phyloP scores from a whole-genome alignment of 257 asterid species.

The Thymus mandschuricus region DNA sequence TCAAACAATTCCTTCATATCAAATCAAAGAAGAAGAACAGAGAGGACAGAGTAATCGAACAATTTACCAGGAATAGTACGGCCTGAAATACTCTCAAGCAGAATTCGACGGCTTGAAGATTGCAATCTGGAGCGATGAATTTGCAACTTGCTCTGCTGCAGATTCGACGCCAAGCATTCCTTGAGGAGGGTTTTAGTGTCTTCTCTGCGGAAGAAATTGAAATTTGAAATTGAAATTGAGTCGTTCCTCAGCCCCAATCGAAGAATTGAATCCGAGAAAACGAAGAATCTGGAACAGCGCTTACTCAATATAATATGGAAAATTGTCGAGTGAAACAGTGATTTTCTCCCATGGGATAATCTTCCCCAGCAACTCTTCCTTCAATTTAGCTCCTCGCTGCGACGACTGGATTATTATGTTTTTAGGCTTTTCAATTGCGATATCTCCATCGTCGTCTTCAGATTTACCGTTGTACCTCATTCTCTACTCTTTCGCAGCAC shows the following conservation, averaged over 20 bases:
- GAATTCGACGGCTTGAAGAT: conserved; percentile 71
- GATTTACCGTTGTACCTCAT: too few relatives aligned
- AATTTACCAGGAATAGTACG: background rate
- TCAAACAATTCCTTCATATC: too few relatives aligned
- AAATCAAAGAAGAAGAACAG: too few relatives aligned
- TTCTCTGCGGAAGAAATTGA: conserved; percentile 34
- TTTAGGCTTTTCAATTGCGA: too few relatives aligned
- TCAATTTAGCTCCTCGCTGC: background rate
- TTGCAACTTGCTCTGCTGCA: conserved; percentile 55
- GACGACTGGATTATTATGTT: background rate
- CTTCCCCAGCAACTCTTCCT: background rate
- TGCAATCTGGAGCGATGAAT: conserved; percentile 58
- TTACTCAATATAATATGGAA: conserved; percentile 7
- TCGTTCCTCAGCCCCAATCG: background rate
- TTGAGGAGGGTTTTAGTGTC: conserved; percentile 56
- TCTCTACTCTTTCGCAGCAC: too few relatives aligned
- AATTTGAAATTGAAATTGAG: too few relatives aligned
- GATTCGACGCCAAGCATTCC: conserved; percentile 76
- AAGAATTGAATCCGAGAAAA: too few relatives aligned
- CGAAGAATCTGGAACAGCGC: background rate
- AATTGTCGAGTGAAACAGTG: background rate
- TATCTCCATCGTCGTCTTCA: too few relatives aligned
- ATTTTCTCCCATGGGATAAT: conserved; percentile 7
- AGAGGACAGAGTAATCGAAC: too few relatives aligned
- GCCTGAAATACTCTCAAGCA: conserved; percentile 80